Base-by-base conservation (phyloP, 2,329 filamentous ascomycete genomes). In the Xylariaceae sp. region DNA sequence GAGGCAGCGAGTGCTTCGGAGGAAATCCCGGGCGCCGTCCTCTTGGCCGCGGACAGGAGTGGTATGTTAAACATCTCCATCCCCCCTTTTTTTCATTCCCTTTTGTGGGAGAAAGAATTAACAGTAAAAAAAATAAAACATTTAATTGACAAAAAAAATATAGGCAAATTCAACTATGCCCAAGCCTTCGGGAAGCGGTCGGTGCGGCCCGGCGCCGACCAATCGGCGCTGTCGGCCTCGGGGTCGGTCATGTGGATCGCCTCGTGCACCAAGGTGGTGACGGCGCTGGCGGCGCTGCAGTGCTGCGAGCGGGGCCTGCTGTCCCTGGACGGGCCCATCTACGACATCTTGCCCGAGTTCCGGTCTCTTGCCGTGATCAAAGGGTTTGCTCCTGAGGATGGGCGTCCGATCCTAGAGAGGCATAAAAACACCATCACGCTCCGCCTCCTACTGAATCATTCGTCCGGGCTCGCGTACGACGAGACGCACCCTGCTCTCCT, bases 251-350 rank as follows among this genome's bases (percentile, higher is more conserved):
- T 54, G 43, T 54, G 44, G 44, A 41, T 57, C 9, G 55, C 51
- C 3, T 56, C 53, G 7, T 52, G 49, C 33, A 55, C 53, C 1
- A 59, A 59, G 41, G 52, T 73, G 5, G 32, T 71, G 23, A 63
- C 69, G 6, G 57, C 60, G 5, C 60, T 72, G 30, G 61, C 67
- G 5, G 60, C 61, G 5, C 48, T 72, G 17, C 66, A 70, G 41
- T 58, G 64, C 36, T 63, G 70, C 15, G 69, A 72, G 36, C 54
- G 61, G 3, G 66, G 67, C 3, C 54, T 66, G 3, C 50, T 70
- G 8, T 52, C 41, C 4, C 55, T 72, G 0, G 63, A 68, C 29
- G 63, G 61, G 4, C 62, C 68, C 39, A 53, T 71, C 2, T 56
- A 57, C 4, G 41, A 51, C 12, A 50, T 68, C n/a, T 50, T 68